Conservation (phyloP, 2,329 filamentous ascomycete species). For the Nemania sp. region DNA sequence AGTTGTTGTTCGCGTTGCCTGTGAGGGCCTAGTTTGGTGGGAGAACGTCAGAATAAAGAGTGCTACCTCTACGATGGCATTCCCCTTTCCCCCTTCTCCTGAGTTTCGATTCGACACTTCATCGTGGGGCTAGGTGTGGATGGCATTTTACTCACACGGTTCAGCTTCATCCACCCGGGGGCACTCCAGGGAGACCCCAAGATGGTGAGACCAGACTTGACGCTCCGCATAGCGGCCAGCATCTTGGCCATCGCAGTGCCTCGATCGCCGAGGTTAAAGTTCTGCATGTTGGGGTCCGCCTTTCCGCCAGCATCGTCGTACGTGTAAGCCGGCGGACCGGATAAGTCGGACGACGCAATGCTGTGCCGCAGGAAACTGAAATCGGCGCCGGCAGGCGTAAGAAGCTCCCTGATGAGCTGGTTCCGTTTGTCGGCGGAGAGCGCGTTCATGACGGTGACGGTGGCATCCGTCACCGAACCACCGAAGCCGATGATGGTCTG, state of each 20-base stretch:
- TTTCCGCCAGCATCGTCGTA: slow-evolving; percentile 45
- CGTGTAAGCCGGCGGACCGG: slow-evolving; percentile 45
- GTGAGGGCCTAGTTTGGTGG: slow-evolving; percentile 35
- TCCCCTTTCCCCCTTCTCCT: not conserved
- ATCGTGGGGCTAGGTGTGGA: not conserved
- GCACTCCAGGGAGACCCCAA: slow-evolving; percentile 48
- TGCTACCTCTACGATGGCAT: not conserved
- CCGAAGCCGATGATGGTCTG: slow-evolving; percentile 49
- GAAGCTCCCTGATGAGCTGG: slow-evolving; percentile 43
- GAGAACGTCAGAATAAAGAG: not conserved
- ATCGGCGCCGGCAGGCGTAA: slow-evolving; percentile 45
- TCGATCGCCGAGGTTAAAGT: slow-evolving; percentile 45
- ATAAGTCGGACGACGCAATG: slow-evolving; percentile 47
- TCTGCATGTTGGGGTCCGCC: slow-evolving; percentile 38
- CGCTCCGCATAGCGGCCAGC: slow-evolving; percentile 43
- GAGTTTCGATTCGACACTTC: not conserved
- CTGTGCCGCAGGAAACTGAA: slow-evolving; percentile 48
- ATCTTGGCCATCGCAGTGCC: slow-evolving; percentile 46
- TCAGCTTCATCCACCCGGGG: slow-evolving; percentile 50
- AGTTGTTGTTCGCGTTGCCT: slow-evolving; percentile 45
- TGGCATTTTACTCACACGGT: slow-evolving; percentile 33
- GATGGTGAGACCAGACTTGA: slow-evolving; percentile 44
- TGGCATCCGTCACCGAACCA: slow-evolving; percentile 49
- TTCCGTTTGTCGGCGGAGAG: slow-evolving; percentile 39
- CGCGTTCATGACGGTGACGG: slow-evolving; percentile 45